Evolutionary conservation across 768 basidiomycete species (phyloP).

Genomic region (Botryobasidium botryosum): DNA sequence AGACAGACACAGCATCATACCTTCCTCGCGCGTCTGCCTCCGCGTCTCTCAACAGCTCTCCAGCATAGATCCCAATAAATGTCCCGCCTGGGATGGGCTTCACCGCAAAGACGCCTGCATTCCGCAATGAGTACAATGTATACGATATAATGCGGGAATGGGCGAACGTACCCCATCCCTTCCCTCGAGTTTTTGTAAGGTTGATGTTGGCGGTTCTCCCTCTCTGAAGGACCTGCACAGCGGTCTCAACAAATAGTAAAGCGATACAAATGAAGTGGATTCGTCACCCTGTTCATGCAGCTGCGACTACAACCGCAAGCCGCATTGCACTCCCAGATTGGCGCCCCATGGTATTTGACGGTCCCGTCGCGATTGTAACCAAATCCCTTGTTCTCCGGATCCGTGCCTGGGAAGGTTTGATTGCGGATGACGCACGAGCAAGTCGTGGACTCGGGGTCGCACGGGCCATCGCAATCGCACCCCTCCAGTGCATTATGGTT

Average conservation of each 20-base stretch:
- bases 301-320: slow-evolving; percentile 65
- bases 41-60: slow-evolving; percentile 57
- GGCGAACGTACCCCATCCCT: slow-evolving; percentile 63
- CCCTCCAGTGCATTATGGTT: slow-evolving; percentile 39
- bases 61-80: slow-evolving; percentile 72
- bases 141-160: not conserved
- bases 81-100: slow-evolving; percentile 46
- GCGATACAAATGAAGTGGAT: not conserved
- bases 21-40: slow-evolving; percentile 50
- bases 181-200: slow-evolving; percentile 52
- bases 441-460: slow-evolving; percentile 53
- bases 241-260: not conserved
- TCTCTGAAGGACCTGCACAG: slow-evolving; percentile 57
- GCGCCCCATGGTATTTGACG: slow-evolving; percentile 24
- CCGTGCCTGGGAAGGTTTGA: slow-evolving; percentile 23
- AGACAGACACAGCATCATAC: slow-evolving; percentile 33
- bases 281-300: slow-evolving; percentile 62
- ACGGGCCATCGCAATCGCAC: slow-evolving; percentile 60
- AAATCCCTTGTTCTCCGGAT: slow-evolving; percentile 30
- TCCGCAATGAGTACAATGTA: not conserved
- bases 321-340: slow-evolving; percentile 73
- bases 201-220: slow-evolving; percentile 48
- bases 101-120: slow-evolving; percentile 52
- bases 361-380: slow-evolving; percentile 46
- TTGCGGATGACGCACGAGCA: slow-evolving; percentile 58